Conservation (phyloP, 352 stramenopile genomes). For the Globisporangium paroecandrum region DNA sequence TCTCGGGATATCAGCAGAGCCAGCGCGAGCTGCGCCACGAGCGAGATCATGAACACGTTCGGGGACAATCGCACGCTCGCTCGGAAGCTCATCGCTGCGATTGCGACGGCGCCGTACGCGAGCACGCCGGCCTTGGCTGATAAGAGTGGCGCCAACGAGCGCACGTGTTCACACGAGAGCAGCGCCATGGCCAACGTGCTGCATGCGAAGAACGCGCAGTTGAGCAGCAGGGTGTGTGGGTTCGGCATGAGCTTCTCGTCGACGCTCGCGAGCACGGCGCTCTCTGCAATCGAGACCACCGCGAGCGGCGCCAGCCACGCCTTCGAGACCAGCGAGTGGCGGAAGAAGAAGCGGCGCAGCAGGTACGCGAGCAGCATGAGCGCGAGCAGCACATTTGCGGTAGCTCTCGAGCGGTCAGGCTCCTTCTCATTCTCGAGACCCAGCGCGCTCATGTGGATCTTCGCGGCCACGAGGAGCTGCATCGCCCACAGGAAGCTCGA, state of each 20-base stretch:
- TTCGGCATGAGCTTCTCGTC: background rate
- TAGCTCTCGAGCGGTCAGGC: background rate
- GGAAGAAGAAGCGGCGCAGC: conserved; percentile 7
- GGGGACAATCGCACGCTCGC: background rate
- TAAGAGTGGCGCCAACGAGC: background rate
- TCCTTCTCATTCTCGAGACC: background rate
- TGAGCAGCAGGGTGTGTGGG: conserved; percentile 1
- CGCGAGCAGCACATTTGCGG: conserved; percentile 1
- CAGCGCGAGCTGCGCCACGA: conserved; percentile 4
- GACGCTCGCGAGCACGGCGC: conserved; percentile 2
- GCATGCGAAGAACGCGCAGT: conserved; percentile 11
- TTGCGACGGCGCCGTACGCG: background rate
- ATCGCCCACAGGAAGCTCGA: conserved; percentile 4
- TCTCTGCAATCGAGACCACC: conserved; percentile 5
- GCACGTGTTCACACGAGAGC: background rate
- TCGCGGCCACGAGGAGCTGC: conserved; percentile 9
- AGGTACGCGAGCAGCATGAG: conserved; percentile 12
- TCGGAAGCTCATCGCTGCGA: background rate
- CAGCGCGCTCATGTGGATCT: conserved; percentile 14
- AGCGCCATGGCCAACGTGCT: background rate
- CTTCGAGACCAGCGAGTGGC: background rate
- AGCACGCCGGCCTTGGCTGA: background rate
- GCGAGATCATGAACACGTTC: background rate
- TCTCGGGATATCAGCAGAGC: conserved; percentile 2
- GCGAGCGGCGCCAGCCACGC: background rate